Evolutionary conservation across 192 early-diverging fungal genomes (phyloP), one percentile per base, ranked within the genome.

Genomic region (Powellomyces hirtus): DNA sequence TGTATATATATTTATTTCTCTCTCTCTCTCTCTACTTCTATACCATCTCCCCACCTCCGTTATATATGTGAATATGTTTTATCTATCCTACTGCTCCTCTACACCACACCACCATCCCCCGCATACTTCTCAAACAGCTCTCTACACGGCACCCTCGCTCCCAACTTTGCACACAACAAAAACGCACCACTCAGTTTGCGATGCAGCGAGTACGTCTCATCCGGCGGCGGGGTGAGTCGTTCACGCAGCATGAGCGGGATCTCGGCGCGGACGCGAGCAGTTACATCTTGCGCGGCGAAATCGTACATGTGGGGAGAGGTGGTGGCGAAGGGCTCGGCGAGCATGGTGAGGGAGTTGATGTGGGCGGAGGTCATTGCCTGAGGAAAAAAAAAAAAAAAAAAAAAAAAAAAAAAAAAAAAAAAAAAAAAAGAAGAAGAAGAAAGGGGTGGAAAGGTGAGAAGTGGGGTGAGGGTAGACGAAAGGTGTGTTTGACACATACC

Each of bases 181-280:
- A 94, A 97, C 0, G 90, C 91, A 1, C 97, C 95, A 22, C 90
- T 91, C 44, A 99, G 83, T 71, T 97, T 99, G 36, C 94, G 82
- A 64, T 99, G 97, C 74, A 97, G 76, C 14, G 91, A 91, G 75
- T 99, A 99, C 4, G 92, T 94, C 74, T 96, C 95, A 64, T 99
- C 97, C n/a, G 97, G 97, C 4, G 97, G 97, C 13, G 97, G 97
- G 5, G 92, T 96, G 33, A 99, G 74, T 26, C 97, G 78, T 64
- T 99, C 89, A 50, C 88, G 82, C 57, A 99, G 82, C 97, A 99
- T 99, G 7, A 92, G 84, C 1, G 97, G 97, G 65, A 99, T 99
- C 8, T 89, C 85, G 33, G 87, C 88, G 30, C 91, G 88, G 26
- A 99, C 92, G 4, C 88, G 81, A 34, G 77, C 72, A 4, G 95